Conservation (phyloP, 192 early-diverging fungal species). For the Coemansia sp. region DNA sequence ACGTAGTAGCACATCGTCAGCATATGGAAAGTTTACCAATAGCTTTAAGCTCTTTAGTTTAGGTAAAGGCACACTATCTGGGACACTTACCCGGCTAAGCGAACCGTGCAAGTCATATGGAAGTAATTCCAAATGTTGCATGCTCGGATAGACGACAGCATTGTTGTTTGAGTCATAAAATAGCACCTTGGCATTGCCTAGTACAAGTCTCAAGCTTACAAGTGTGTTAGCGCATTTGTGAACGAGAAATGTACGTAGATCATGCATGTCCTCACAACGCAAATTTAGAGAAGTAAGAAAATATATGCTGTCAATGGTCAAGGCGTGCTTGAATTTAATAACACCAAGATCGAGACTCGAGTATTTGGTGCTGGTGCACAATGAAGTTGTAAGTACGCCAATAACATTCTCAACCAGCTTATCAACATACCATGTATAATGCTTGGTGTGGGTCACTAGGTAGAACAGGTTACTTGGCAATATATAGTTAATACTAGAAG, state of each 20-base stretch:
- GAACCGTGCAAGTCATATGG: not conserved
- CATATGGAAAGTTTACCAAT: not conserved
- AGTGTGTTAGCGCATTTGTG: not conserved
- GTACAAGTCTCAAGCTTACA: not conserved
- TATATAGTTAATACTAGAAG: too few species aligned
- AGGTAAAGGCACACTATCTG: not conserved
- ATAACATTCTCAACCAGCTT: not conserved
- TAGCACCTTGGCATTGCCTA: not conserved
- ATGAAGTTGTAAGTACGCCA: not conserved
- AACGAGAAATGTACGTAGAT: not conserved
- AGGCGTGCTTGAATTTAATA: not conserved
- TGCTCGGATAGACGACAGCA: not conserved
- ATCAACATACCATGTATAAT: not conserved
- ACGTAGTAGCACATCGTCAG: constrained; percentile 8
- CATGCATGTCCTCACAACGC: not conserved
- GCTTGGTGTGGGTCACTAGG: too few species aligned
- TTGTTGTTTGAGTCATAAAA: not conserved
- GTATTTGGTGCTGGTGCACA: not conserved
- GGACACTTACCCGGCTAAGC: not conserved
- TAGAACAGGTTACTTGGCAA: too few species aligned
- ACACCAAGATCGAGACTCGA: not conserved
- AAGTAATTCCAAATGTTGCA: not conserved
- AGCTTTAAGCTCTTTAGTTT: not conserved
- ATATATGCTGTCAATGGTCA: not conserved
- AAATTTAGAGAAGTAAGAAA: not conserved